phyloP scores from a whole-genome alignment of 2,329 filamentous ascomycete genomes.

The Aspergillus luchuensis region DNA sequence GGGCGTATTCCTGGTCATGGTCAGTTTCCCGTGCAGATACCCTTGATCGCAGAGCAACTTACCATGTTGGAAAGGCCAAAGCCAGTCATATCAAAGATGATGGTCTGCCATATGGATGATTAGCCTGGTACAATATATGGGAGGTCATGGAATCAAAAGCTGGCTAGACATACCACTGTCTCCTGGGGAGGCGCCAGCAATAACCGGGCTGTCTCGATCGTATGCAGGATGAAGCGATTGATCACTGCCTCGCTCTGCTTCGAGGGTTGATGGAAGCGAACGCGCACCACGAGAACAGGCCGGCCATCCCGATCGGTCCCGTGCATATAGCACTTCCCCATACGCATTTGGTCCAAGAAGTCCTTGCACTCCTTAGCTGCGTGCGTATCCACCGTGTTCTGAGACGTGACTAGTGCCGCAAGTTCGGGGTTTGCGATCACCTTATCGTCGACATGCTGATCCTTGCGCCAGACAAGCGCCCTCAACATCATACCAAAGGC shows the following conservation, averaged over 20 bases:
- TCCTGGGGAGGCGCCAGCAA: slow-evolving; percentile 76
- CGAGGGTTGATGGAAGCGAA: slow-evolving; percentile 76
- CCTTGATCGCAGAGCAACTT: slow-evolving; percentile 26
- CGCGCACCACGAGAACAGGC: slow-evolving; percentile 81
- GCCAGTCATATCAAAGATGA: slow-evolving; percentile 92
- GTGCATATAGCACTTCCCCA: slow-evolving; percentile 91
- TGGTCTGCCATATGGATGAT: slow-evolving; percentile 57
- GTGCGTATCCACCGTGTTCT: slow-evolving; percentile 59
- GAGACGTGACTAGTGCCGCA: slow-evolving; percentile 61
- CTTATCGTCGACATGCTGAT: slow-evolving; percentile 81
- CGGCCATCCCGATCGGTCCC: slow-evolving; percentile 78
- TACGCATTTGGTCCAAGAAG: slow-evolving; percentile 77
- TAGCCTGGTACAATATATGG: neutral
- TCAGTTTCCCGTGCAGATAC: too few species aligned
- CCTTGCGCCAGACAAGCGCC: slow-evolving; percentile 83
- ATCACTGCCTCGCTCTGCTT: slow-evolving; percentile 80
- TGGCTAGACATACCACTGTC: slow-evolving; percentile 70
- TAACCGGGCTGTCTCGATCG: slow-evolving; percentile 90
- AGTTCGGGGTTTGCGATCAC: slow-evolving; percentile 76
- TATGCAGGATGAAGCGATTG: slow-evolving; percentile 85
- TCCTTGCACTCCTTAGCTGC: slow-evolving; percentile 69
- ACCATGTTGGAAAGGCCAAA: slow-evolving; percentile 95
- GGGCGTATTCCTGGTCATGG: slow-evolving; percentile 72
- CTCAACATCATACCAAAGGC: slow-evolving; percentile 89
- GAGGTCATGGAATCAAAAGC: neutral